A percentile compares a stretch with the other conserved stretches of the same genome.
Evolutionary conservation across 2,329 filamentous ascomycete species (phyloP).

Genomic region (Exutisphaerella laricina): DNA sequence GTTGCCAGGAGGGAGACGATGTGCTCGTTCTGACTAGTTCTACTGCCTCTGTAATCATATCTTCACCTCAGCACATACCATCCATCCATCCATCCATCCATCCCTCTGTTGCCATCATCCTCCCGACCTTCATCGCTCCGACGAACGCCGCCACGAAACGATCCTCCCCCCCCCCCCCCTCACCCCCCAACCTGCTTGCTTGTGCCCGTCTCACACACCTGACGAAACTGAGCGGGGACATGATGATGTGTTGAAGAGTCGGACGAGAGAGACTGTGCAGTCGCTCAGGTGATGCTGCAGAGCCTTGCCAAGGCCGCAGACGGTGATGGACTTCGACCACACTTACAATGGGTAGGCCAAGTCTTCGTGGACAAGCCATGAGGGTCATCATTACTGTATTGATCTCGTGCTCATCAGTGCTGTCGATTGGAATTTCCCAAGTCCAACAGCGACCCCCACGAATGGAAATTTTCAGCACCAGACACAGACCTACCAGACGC

Average conservation of each 20-base stretch:
- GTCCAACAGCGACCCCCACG: slow-evolving; percentile 46
- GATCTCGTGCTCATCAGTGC: slow-evolving; percentile 31
- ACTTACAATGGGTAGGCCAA: slow-evolving; percentile 20
- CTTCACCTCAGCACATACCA: too few relatives aligned
- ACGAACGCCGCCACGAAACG: slow-evolving; percentile 3
- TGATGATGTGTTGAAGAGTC: slow-evolving; percentile 10
- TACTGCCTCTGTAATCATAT: background rate
- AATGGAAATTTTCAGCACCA: slow-evolving; percentile 35
- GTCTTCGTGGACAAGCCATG: slow-evolving; percentile 7
- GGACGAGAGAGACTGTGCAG: slow-evolving; percentile 4
- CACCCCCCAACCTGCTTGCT: too few relatives aligned
- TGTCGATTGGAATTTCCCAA: slow-evolving; percentile 47
- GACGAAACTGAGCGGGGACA: slow-evolving; percentile 1
- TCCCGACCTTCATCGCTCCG: background rate
- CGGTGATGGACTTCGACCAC: slow-evolving; percentile 21
- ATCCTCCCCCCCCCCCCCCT: too few relatives aligned
- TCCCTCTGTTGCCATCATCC: background rate
- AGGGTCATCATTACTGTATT: slow-evolving; percentile 12
- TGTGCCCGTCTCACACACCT: slow-evolving; percentile 7
- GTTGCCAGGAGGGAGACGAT: slow-evolving; percentile 18
- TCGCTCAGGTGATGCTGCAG: slow-evolving; percentile 11
- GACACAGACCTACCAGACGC: slow-evolving; percentile 41
- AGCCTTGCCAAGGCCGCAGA: slow-evolving; percentile 13
- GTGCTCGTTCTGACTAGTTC: too few relatives aligned
- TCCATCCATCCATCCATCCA: too few relatives aligned